These are phyloP conservation scores for Fusarium chuoi DNA, from an alignment of 2,329 filamentous ascomycete genomes.

Conservation along the genomic window DNA sequence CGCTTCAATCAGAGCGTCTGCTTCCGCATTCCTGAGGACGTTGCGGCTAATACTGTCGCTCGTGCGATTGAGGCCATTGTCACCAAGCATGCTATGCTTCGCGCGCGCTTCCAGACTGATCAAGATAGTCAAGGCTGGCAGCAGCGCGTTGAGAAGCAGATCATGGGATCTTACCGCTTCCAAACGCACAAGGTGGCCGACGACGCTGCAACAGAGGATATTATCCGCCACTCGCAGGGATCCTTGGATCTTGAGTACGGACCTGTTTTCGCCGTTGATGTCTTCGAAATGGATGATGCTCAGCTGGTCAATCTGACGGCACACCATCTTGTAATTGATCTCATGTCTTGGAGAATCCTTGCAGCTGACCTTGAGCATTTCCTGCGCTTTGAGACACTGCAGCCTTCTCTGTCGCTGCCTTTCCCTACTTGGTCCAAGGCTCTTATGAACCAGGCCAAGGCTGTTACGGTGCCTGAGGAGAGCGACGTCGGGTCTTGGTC, in stretches of 20 bases:
- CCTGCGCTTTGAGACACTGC: neutral
- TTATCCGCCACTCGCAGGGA: neutral
- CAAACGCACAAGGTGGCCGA: accelerated
- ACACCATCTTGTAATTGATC: neutral
- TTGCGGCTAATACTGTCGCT: neutral
- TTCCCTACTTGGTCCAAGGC: neutral
- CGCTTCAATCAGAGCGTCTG: neutral
- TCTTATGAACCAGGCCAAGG: neutral
- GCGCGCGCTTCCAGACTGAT: neutral
- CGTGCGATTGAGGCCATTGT: neutral
- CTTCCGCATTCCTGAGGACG: neutral
- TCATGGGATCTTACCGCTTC: neutral
- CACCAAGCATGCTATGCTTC: neutral
- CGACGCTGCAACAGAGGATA: neutral
- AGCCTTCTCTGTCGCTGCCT: neutral
- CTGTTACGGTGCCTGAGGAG: accelerated
- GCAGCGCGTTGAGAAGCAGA: neutral
- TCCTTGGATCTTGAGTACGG: neutral
- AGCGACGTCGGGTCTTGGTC: neutral
- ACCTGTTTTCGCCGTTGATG: neutral
- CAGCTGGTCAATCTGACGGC: neutral
- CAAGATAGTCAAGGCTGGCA: neutral
- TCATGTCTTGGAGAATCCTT: neutral
- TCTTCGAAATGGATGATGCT: neutral
- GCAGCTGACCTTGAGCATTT: neutral